Conservation (phyloP, 108 stramenopile genomes). For the Discostella pseudostelligera region DNA sequence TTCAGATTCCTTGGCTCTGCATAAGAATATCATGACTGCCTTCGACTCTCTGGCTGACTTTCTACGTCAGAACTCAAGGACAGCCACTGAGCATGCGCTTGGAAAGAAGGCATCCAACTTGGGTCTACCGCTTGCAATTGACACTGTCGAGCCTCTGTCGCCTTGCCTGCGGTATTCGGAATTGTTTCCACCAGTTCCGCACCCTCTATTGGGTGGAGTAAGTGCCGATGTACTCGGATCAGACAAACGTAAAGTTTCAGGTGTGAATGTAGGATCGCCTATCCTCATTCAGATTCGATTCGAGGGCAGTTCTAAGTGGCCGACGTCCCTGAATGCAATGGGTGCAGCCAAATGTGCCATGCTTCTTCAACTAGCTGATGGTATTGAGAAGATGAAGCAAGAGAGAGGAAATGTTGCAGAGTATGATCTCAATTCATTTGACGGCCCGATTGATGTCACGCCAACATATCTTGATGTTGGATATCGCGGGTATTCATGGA, state of each 20-base stretch:
- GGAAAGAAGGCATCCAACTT: conserved; percentile 42
- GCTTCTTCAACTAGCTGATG: conserved; percentile 75
- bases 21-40: conserved; percentile 67
- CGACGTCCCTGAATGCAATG: conserved; percentile 77
- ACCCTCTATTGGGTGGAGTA: conserved; percentile 67
- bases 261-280: conserved; percentile 55
- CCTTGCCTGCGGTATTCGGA: conserved; percentile 76
- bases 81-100: conserved; percentile 10
- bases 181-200: conserved; percentile 73
- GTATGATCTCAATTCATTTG: conserved; percentile 41
- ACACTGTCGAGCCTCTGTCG: conserved; percentile 78
- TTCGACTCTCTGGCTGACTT: conserved; percentile 71
- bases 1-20: conserved; percentile 45
- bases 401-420: background rate
- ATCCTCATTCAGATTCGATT: conserved; percentile 79
- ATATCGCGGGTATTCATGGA: conserved; percentile 75
- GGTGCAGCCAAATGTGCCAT: conserved; percentile 89
- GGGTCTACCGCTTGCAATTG: conserved; percentile 76
- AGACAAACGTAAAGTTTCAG: conserved; percentile 50
- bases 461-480: conserved; percentile 66
- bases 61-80: conserved; percentile 55
- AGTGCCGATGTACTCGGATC: background rate
- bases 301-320: conserved; percentile 81
- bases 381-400: conserved; percentile 67
- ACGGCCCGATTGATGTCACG: conserved; percentile 62